Evolutionary conservation across 116 monocot genomes (phyloP).

Genomic region (Trichopus zeylanicus): DNA sequence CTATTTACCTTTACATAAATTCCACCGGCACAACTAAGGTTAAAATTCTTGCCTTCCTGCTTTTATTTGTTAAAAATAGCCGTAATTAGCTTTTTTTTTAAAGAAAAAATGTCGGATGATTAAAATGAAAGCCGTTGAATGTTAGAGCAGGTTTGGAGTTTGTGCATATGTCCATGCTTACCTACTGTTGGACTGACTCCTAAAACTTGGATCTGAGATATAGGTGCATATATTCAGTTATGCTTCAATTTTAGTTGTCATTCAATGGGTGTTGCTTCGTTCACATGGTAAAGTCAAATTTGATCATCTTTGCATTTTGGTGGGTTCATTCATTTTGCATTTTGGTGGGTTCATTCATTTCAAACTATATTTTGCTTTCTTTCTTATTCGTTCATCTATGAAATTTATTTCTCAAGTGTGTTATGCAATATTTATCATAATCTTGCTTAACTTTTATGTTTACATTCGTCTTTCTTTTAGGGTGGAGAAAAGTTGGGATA

Average conservation of each 20-base stretch:
- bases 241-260: no score
- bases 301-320: no score
- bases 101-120: not conserved
- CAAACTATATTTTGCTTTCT: not conserved
- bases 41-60: not conserved
- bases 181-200: no score
- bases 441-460: not conserved
- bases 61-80: not conserved
- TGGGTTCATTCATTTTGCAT: not conserved
- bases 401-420: not conserved
- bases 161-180: no score
- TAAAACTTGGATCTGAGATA: no score
- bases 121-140: no score
- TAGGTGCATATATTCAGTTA: no score
- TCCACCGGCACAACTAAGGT: conserved; percentile 95
- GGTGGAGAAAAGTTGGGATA: conserved; percentile 92
- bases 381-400: not conserved
- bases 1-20: conserved; percentile 87
- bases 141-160: no score
- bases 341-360: not conserved
- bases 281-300: no score
- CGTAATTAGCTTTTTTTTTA: not conserved
- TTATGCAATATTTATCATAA: not conserved
- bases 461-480: conserved; percentile 27
- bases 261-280: no score